A percentile compares a stretch with the other conserved stretches of the same genome.
Conservation (phyloP, 2,329 filamentous ascomycete genomes). For the Zopfia rhizophila region DNA sequence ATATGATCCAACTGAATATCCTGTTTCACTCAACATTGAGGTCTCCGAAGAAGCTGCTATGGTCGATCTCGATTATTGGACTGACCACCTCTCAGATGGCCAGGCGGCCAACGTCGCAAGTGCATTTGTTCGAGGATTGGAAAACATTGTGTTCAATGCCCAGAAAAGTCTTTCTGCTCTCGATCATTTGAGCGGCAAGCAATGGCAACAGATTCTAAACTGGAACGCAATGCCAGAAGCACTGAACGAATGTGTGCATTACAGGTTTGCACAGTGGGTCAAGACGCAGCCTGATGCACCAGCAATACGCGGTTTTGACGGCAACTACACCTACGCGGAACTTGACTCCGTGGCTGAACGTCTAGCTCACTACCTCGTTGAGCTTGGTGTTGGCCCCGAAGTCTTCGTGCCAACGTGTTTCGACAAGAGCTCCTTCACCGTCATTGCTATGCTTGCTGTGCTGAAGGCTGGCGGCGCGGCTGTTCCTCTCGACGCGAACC, state of each 20-base stretch:
- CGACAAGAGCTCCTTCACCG: constrained; percentile 49
- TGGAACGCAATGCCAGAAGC: constrained; percentile 47
- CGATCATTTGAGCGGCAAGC: constrained; percentile 51
- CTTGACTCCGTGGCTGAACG: constrained; percentile 36
- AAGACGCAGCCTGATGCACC: constrained; percentile 35
- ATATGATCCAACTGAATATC: constrained; percentile 61
- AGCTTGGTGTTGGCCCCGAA: constrained; percentile 44
- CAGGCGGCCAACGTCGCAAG: constrained; percentile 46
- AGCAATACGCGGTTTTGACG: constrained; percentile 47
- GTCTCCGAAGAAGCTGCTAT: constrained; percentile 50
- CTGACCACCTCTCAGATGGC: constrained; percentile 41
- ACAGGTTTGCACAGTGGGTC: constrained; percentile 38
- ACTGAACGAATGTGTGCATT: constrained; percentile 43
- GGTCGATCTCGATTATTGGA: constrained; percentile 48
- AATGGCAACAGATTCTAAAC: constrained; percentile 39
- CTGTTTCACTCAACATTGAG: constrained; percentile 61
- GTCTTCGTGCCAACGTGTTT: constrained; percentile 50
- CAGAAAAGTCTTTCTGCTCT: constrained; percentile 46
- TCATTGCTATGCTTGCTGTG: constrained; percentile 51
- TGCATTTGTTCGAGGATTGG: constrained; percentile 40
- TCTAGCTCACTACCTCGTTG: constrained; percentile 40
- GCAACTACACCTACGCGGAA: constrained; percentile 44
- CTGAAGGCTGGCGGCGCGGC: constrained; percentile 52
- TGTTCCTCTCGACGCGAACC: constrained; percentile 49
- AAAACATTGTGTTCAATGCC: constrained; percentile 50